phyloP scores from a whole-genome alignment of 441 rosid genomes.

The Biscutella laevigata region DNA sequence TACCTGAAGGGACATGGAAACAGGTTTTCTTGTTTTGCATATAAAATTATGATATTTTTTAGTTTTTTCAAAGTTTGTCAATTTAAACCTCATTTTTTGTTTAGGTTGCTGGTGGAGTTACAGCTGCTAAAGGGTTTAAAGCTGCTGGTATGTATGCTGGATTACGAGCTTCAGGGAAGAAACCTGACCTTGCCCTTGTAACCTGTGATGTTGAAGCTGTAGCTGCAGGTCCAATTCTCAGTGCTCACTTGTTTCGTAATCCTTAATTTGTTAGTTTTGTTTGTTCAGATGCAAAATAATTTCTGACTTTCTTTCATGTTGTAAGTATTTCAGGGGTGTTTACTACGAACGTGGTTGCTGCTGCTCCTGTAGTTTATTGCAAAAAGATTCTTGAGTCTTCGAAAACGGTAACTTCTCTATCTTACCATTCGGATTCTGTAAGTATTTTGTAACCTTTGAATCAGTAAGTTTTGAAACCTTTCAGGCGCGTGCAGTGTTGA shows the following conservation, averaged over 20 bases:
- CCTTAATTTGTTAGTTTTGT: not conserved
- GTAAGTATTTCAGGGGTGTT: slow-evolving; percentile 49
- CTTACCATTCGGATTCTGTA: not conserved
- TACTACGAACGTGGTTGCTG: slow-evolving; percentile 80
- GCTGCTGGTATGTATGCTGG: slow-evolving; percentile 85
- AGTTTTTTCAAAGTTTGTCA: not conserved
- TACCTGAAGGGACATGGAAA: slow-evolving; percentile 81
- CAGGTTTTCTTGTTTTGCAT: slow-evolving; percentile 38
- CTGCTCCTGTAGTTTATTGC: slow-evolving; percentile 88
- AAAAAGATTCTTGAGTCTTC: slow-evolving; percentile 47
- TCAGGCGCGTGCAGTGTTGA: slow-evolving; percentile 86
- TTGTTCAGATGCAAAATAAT: not conserved
- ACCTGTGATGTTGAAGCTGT: slow-evolving; percentile 80
- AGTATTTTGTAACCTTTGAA: slow-evolving; percentile 5
- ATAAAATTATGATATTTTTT: not conserved
- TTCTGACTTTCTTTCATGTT: not conserved
- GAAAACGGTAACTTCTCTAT: slow-evolving; percentile 36
- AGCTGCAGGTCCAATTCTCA: slow-evolving; percentile 64
- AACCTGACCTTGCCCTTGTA: slow-evolving; percentile 87
- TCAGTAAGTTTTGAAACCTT: slow-evolving; percentile 4
- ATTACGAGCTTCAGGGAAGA: slow-evolving; percentile 71
- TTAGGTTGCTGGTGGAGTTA: slow-evolving; percentile 87
- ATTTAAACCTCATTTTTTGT: slow-evolving; percentile 3
- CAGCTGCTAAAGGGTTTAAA: slow-evolving; percentile 85
- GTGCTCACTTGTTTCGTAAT: not conserved